Conservation (phyloP, 2,329 filamentous ascomycete genomes). For the Endothia cerciana region DNA sequence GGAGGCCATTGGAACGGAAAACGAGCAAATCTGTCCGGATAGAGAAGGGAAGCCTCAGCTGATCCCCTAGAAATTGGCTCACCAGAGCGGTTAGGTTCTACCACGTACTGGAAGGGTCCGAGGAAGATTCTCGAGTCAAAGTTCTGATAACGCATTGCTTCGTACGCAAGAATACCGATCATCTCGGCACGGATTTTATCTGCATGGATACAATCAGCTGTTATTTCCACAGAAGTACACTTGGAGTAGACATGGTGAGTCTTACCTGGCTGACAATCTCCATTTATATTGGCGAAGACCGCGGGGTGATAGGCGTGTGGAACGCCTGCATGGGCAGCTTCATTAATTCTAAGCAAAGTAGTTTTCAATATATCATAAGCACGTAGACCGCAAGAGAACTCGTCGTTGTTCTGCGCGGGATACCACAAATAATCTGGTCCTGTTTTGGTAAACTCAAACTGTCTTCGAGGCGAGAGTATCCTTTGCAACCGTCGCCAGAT, state of each 20-base stretch:
- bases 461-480: not conserved
- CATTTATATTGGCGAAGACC: not conserved
- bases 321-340: not conserved
- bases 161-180: constrained; percentile 1
- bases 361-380: no score
- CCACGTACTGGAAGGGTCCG: not conserved
- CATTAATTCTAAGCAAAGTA: no score
- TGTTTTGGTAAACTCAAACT: not conserved
- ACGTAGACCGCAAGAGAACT: no score
- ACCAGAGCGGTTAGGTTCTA: not conserved
- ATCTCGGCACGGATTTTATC: constrained; percentile 8
- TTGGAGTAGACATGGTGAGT: not conserved
- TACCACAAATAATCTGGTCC: not conserved
- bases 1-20: not conserved
- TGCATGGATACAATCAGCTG: not conserved
- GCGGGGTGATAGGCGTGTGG: not conserved
- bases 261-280: constrained; percentile 5
- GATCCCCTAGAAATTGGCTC: not conserved
- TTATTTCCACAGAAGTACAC: not conserved
- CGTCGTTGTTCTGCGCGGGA: not conserved
- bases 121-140: constrained; percentile 1
- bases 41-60: not conserved
- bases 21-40: not conserved
- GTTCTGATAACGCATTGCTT: constrained; percentile 1
- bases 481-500: not conserved